Evolutionary conservation across 2,329 filamentous ascomycete species (phyloP), one percentile per base, ranked within the genome.

Genomic region (Fusarium burgessii): DNA sequence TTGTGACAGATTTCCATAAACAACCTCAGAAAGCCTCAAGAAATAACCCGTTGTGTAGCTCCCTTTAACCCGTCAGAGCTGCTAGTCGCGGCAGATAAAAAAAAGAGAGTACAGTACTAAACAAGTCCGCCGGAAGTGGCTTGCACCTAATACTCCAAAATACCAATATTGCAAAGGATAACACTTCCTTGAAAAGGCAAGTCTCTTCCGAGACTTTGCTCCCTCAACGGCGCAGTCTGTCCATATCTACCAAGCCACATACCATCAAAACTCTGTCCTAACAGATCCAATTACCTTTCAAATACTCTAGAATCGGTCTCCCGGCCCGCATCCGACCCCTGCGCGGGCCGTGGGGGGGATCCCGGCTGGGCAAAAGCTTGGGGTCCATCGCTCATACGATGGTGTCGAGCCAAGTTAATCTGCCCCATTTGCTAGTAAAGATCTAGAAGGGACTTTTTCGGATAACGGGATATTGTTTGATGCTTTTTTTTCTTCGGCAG

Each of bases 361-460:
- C 52, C 71, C 71, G 71, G 29, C 67, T 71, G 42, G 70, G 63
- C 67, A 40, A 71, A 62, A 62, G 55, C 70, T 73, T 66, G 57
- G 45, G 40, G 40, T 45, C 23, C 41, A n/a, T 13, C 35, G 9
- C 38, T 66, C 64, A 59, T 57, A 61, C 59, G 63, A 73, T 62
- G 41, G 38, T n/a, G 29, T 23, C 17, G 7, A 12, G 45, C 45
- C 33, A 32, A 41, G 41, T 18, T 18, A 32, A 45, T 60, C 51
- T 66, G 25, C 40, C 29, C 38, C 18, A 5, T 23, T 36, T 7
- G 11, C 42, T 43, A 58, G 49, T 17, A 7, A 17, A 51, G 33
- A 52, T 58, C 55, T 32, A 58, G 20, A 58, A 58, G 35, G 46
- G 32, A 18, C 23, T 23, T 50, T 51, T 20, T 15, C 12, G 14